These are phyloP conservation scores for Salvia sclarea DNA, from an alignment of 305 asterid species.

Conservation along the genomic window DNA sequence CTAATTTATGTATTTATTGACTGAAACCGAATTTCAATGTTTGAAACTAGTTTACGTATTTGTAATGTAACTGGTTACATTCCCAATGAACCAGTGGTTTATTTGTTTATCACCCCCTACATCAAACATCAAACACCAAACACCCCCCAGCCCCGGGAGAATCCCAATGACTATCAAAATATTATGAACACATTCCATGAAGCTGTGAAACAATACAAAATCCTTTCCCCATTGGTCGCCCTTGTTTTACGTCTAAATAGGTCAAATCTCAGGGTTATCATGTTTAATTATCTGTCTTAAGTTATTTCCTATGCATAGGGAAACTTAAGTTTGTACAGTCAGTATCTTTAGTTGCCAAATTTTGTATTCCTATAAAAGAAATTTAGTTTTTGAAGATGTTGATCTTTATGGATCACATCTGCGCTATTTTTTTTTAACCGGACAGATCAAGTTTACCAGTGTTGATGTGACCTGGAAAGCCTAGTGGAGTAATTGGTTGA, in stretches of 20 bases:
- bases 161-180: no score
- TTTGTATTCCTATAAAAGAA: no score
- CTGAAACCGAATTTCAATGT: neutral
- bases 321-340: neutral
- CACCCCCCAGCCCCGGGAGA: no score
- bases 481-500: neutral
- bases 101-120: no score
- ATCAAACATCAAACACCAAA: no score
- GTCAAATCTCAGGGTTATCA: neutral
- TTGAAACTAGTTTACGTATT: neutral
- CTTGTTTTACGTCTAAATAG: neutral
- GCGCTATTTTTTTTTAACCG: conserved; percentile 12
- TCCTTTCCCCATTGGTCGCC: neutral
- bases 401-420: neutral
- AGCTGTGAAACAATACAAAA: neutral
- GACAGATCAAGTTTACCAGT: conserved; percentile 2
- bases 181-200: neutral
- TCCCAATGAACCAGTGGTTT: neutral
- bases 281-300: neutral
- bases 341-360: neutral
- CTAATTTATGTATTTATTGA: neutral
- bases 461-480: neutral
- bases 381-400: neutral
- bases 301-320: neutral
- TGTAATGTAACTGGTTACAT: neutral